These are phyloP conservation scores for Aristolochia californica DNA, from an alignment of 164 flowering plant genomes.

Conservation along the genomic window DNA sequence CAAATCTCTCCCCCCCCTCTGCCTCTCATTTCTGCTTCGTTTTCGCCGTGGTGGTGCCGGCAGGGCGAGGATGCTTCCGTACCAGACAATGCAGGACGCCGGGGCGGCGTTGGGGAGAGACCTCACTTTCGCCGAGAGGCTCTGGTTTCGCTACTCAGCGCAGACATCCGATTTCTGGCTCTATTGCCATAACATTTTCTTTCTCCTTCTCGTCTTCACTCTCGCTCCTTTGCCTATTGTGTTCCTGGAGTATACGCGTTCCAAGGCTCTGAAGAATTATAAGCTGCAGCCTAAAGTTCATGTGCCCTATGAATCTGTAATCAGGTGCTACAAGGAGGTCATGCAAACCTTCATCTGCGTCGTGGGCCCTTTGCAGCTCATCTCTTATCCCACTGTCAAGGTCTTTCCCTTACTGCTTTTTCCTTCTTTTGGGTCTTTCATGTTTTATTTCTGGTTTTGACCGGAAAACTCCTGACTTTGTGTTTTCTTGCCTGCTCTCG, in stretches of 20 bases:
- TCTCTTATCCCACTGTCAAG: conserved; percentile 53
- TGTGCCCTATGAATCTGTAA: conserved; percentile 25
- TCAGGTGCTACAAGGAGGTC: conserved; percentile 62
- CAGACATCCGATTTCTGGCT: conserved; percentile 52
- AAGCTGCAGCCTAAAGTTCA: conserved; percentile 80
- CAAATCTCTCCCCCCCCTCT: too few relatives aligned
- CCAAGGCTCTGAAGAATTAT: conserved; percentile 25
- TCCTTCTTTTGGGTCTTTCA: neutral
- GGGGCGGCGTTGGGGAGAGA: conserved; percentile 42
- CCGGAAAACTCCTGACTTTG: neutral
- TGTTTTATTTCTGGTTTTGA: neutral
- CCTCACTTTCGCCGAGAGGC: conserved; percentile 51
- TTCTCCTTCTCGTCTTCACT: conserved; percentile 61
- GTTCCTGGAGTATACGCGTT: conserved; percentile 29
- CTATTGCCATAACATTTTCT: conserved; percentile 62
- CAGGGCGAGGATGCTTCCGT: conserved; percentile 52
- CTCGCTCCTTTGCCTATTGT: conserved; percentile 52
- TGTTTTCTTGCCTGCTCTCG: neutral
- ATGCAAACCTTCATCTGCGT: conserved; percentile 47
- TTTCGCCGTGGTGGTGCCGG: too few relatives aligned
- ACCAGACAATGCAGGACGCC: conserved; percentile 41
- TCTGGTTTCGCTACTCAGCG: conserved; percentile 78
- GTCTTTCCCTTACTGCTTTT: conserved; percentile 1
- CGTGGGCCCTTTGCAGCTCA: conserved; percentile 76
- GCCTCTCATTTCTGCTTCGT: too few relatives aligned